A percentile compares a stretch with the other conserved stretches of the same genome.
Conservation (phyloP, 2,329 filamentous ascomycete species). For the Thermothelomyces thermophilus region DNA sequence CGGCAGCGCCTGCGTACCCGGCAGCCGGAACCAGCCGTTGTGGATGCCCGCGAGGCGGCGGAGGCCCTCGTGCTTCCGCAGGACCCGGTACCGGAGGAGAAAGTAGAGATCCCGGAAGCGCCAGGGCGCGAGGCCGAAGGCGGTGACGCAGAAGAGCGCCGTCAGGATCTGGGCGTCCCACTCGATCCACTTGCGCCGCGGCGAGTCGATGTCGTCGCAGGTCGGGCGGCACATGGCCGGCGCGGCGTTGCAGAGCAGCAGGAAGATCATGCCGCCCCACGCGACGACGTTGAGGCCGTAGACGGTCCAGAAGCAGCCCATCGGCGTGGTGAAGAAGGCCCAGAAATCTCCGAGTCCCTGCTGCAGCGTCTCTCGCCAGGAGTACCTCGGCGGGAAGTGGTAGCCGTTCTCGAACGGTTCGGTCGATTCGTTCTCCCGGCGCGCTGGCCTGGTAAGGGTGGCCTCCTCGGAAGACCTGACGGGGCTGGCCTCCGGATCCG, state of each 20-base stretch:
- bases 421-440: constrained; percentile 25
- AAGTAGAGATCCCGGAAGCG: constrained; percentile 74
- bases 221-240: constrained; percentile 65
- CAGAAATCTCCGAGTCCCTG: constrained; percentile 57
- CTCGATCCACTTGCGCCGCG: constrained; percentile 79
- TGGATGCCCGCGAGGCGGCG: constrained; percentile 68
- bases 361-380: constrained; percentile 51
- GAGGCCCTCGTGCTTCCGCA: constrained; percentile 48
- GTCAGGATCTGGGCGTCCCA: constrained; percentile 78
- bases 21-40: constrained; percentile 66
- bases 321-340: constrained; percentile 66
- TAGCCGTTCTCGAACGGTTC: constrained; percentile 56
- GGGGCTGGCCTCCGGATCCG: neutral
- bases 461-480: constrained; percentile 22
- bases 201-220: constrained; percentile 67
- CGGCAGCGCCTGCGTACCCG: constrained; percentile 56
- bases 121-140: constrained; percentile 80
- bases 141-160: constrained; percentile 78
- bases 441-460: constrained; percentile 22
- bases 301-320: constrained; percentile 69
- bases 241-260: constrained; percentile 69
- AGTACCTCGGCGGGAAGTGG: constrained; percentile 56
- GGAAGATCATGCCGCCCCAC: constrained; percentile 87
- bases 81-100: constrained; percentile 57
- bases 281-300: constrained; percentile 79